Evolutionary conservation across 305 asterid genomes (phyloP), one percentile per base, ranked within the genome.

Genomic region (Andrographis paniculata): DNA sequence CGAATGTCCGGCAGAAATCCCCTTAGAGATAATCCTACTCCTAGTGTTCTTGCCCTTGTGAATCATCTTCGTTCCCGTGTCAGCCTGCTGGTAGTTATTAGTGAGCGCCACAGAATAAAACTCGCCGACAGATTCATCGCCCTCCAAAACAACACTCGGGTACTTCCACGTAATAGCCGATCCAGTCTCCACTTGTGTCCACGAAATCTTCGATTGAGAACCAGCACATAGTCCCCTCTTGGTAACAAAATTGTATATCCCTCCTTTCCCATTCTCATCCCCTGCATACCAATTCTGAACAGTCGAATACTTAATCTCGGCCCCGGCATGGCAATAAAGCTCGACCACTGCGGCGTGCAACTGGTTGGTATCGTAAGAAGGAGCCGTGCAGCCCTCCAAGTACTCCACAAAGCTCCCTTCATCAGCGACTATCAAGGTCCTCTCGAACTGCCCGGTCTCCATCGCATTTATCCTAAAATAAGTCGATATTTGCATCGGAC

Each of bases 221-320:
- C 95, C 99, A 2, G 85, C 86, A 65, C 99, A 91, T 20, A 86
- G 64, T 15, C 99, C 96, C 58, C 98, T 65, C 68, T 91, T 86
- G 0, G 99, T 91, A 23, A 91, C 96, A 40, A 91, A 91, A 54
- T 91, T 86, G 53, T 23, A 91, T 20, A 91, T 83, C 53, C 95
- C 96, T 14, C 99, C 96, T 42, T 18, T 78, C 18, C 99, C 99
- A 1, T 80, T 48, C 66, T 75, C 94, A 52, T 91, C 95, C 5
- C 99, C 99, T 0, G 95, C 96, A 16, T 86, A 91, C 99, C 99
- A 91, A 68, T 91, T 91, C 72, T 91, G 99, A 44, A 91, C 94
- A 0, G 99, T 91, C 11, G 96, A 86, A 59, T 91, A 83, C 74
- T 91, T 86, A 44, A 91, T 86, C 73, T 80, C 89, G 0, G 96